Percentiles rank a stretch among this genome's conserved stretches.
phyloP scores from a whole-genome alignment of 805 yeast species.

The Lipomyces starkeyi region DNA sequence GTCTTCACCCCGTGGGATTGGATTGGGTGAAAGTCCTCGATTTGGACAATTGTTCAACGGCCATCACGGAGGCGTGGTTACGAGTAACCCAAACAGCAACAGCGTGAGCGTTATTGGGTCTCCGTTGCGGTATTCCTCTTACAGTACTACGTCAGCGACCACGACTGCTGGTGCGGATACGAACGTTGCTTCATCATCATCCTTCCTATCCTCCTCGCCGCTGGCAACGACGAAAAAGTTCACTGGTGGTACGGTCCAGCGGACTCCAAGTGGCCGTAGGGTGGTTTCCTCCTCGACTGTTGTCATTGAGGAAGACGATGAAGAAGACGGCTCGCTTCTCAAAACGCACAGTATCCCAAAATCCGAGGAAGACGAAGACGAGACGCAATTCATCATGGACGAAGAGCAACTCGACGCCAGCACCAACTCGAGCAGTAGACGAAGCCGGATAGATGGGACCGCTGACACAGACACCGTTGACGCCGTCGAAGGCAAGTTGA shows the following conservation, averaged over 20 bases:
- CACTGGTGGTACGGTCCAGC: not conserved
- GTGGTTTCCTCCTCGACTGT: slow-evolving; percentile 6
- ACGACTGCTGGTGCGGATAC: slow-evolving; percentile 5
- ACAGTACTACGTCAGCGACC: not conserved
- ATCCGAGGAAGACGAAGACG: slow-evolving; percentile 22
- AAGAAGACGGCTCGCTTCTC: slow-evolving; percentile 5
- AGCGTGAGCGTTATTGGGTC: slow-evolving; percentile 22
- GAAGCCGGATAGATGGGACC: not conserved
- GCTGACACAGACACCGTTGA: not conserved
- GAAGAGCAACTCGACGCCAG: slow-evolving; percentile 23
- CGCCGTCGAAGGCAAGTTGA: slow-evolving; percentile 2
- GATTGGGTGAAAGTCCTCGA: slow-evolving; percentile 25
- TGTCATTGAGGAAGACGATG: slow-evolving; percentile 23
- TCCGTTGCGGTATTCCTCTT: slow-evolving; percentile 28
- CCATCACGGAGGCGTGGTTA: not conserved
- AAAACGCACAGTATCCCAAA: slow-evolving; percentile 1
- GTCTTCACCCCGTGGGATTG: slow-evolving; percentile 24
- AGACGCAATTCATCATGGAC: slow-evolving; percentile 37
- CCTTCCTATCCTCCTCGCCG: slow-evolving; percentile 12
- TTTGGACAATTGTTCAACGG: slow-evolving; percentile 34
- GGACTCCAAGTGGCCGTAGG: slow-evolving; percentile 19
- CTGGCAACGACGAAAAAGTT: not conserved
- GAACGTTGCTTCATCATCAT: not conserved
- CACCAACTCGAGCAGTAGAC: not conserved
- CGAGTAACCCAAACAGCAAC: not conserved